Evolutionary conservation across 805 yeast species (phyloP).

Genomic region (Teunomyces barrocoloradensis): DNA sequence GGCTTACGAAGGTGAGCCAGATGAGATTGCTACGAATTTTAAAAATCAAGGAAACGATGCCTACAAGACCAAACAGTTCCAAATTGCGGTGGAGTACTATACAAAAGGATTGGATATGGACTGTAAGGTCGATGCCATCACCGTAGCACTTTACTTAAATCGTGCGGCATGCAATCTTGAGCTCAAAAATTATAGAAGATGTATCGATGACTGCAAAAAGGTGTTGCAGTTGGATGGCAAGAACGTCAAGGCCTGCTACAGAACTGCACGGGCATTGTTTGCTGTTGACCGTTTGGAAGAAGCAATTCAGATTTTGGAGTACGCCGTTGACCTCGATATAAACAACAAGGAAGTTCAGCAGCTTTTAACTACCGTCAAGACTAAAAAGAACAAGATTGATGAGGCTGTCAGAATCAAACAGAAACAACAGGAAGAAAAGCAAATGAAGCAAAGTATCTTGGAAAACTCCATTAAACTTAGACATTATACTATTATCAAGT

Average conservation of each 20-base stretch:
- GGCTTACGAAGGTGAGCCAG: constrained; percentile 94
- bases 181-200: constrained; percentile 76
- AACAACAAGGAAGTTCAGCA: constrained; percentile 55
- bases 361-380: constrained; percentile 40
- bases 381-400: constrained; percentile 32
- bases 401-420: constrained; percentile 33
- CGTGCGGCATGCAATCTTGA: constrained; percentile 92
- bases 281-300: constrained; percentile 69
- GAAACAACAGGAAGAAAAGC: constrained; percentile 38
- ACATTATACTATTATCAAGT: constrained; percentile 48
- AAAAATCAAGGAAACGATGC: constrained; percentile 92
- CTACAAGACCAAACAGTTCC: constrained; percentile 66
- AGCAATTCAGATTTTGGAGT: constrained; percentile 60
- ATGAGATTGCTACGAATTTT: constrained; percentile 85
- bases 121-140: constrained; percentile 54
- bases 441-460: constrained; percentile 43
- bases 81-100: constrained; percentile 75
- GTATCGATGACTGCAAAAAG: constrained; percentile 80
- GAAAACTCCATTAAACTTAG: constrained; percentile 62
- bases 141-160: constrained; percentile 67
- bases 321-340: constrained; percentile 62
- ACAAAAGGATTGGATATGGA: constrained; percentile 75
- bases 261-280: constrained; percentile 80
- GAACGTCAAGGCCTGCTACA: constrained; percentile 78
- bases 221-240: constrained; percentile 64